These are phyloP conservation scores for Solanum bukasovii DNA, from an alignment of 257 asterid species.

Conservation along the genomic window DNA sequence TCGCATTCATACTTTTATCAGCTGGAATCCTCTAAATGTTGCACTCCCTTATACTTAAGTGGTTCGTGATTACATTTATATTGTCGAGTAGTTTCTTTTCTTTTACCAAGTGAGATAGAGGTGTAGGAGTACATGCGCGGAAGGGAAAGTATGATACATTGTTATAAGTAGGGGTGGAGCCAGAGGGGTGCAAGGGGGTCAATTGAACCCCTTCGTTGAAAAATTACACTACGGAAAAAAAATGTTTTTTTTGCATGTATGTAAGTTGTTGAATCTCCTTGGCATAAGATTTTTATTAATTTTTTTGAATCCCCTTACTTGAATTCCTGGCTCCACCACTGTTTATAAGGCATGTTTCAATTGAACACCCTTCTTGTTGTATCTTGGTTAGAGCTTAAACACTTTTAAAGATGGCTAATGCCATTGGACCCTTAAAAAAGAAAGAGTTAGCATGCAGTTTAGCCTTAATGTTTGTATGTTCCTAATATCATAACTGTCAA, in stretches of 20 bases:
- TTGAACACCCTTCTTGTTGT: background rate
- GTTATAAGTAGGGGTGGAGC: background rate
- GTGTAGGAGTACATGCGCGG: background rate
- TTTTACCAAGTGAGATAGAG: background rate
- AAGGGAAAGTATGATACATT: background rate
- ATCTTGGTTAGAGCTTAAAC: background rate
- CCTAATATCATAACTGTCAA: background rate
- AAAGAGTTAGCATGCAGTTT: background rate
- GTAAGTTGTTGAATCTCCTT: too few relatives aligned
- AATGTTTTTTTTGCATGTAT: too few relatives aligned
- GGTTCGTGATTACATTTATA: background rate
- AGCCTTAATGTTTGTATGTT: background rate
- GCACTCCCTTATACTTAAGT: background rate
- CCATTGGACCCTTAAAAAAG: background rate
- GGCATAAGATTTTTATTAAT: too few relatives aligned
- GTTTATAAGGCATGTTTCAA: background rate
- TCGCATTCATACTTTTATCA: background rate
- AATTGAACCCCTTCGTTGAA: too few relatives aligned
- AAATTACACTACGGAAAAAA: too few relatives aligned
- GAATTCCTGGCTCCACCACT: too few relatives aligned
- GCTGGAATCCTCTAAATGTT: background rate
- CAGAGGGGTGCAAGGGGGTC: too few relatives aligned
- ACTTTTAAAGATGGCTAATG: background rate
- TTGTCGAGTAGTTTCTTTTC: background rate
- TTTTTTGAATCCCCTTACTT: too few relatives aligned